phyloP scores from a whole-genome alignment of 352 stramenopile species.

The Peronospora tabacina region DNA sequence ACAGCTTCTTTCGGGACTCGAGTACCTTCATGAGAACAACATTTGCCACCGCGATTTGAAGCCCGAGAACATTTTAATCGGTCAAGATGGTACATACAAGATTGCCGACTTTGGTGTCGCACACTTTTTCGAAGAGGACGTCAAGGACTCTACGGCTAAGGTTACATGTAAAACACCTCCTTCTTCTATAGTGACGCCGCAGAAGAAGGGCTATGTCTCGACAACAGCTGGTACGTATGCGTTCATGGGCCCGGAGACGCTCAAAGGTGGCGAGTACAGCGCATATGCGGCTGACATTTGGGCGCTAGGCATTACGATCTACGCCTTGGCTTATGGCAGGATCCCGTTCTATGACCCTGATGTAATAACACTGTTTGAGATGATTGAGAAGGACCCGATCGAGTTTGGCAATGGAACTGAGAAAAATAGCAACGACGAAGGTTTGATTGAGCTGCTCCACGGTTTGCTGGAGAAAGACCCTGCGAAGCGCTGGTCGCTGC shows the following conservation, averaged over 20 bases:
- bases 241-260: conserved; percentile 78
- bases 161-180: neutral
- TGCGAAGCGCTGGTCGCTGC: conserved; percentile 55
- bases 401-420: conserved; percentile 23
- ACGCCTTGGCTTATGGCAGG: conserved; percentile 67
- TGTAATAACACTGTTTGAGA: conserved; percentile 77
- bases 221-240: conserved; percentile 78
- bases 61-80: conserved; percentile 78
- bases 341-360: conserved; percentile 82
- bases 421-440: conserved; percentile 32
- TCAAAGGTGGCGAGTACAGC: conserved; percentile 70
- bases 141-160: conserved; percentile 24
- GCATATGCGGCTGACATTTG: conserved; percentile 83
- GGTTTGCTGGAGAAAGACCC: conserved; percentile 73
- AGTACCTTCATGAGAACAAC: conserved; percentile 81
- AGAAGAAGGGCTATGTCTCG: conserved; percentile 70
- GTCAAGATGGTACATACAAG: conserved; percentile 61
- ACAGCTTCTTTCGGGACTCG: conserved; percentile 64
- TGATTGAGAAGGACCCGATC: conserved; percentile 60
- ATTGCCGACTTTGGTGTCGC: conserved; percentile 84
- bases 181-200: conserved; percentile 13
- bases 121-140: conserved; percentile 71
- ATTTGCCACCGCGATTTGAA: conserved; percentile 86
- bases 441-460: conserved; percentile 39
- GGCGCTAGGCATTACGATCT: conserved; percentile 79